Conservation (phyloP, 2,329 filamentous ascomycete genomes). For the Colletotrichum gigasporum region DNA sequence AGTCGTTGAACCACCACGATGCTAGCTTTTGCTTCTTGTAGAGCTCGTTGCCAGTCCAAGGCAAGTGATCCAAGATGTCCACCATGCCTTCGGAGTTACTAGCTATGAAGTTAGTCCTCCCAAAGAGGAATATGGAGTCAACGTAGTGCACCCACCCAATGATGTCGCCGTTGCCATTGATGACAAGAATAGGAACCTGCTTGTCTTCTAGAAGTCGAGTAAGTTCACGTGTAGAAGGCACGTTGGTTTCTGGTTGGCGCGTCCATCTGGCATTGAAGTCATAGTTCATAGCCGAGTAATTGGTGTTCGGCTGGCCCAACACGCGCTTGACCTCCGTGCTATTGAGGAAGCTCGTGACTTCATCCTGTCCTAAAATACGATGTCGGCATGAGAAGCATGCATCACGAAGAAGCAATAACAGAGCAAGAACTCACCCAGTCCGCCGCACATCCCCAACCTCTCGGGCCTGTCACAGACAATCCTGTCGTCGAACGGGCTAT, state of each 20-base stretch:
- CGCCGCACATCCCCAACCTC: not conserved
- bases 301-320: not conserved
- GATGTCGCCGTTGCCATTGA: no score
- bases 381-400: not conserved
- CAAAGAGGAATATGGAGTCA: no score
- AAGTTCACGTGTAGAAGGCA: not conserved
- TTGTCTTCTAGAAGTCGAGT: not conserved
- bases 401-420: not conserved
- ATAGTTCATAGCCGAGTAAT: not conserved
- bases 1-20: not conserved
- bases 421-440: not conserved
- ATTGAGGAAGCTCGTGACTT: not conserved
- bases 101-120: no score
- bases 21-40: not conserved
- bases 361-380: not conserved
- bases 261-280: not conserved
- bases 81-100: constrained; percentile 4
- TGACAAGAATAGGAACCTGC: not conserved
- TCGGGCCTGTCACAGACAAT: not conserved
- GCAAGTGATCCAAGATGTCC: not conserved
- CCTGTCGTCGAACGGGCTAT: constrained; percentile 15
- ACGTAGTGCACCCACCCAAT: no score
- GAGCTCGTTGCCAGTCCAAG: not conserved
- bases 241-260: not conserved
- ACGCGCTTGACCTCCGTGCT: not conserved